These are phyloP conservation scores for Hypoxylon sp. DNA, from an alignment of 2,329 filamentous ascomycete genomes.

Conservation along the genomic window DNA sequence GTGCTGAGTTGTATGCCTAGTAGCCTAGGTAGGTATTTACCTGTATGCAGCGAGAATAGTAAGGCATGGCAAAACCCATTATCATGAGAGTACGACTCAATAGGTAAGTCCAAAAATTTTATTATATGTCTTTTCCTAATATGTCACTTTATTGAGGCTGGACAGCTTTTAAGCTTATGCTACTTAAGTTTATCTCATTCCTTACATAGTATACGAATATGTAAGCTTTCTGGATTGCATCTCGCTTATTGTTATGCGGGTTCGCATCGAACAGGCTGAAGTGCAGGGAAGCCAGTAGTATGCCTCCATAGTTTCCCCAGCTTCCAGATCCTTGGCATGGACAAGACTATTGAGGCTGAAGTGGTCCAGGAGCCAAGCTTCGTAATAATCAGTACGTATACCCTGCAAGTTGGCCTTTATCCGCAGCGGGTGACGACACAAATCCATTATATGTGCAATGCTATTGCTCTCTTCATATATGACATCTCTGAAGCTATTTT, in stretches of 20 bases:
- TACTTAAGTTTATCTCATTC: conserved; percentile 15
- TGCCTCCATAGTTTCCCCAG: conserved; percentile 36
- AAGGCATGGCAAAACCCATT: background rate
- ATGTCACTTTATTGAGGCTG: background rate
- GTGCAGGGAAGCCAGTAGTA: conserved; percentile 35
- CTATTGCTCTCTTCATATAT: conserved; percentile 1
- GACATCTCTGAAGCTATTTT: background rate
- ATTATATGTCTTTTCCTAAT: conserved; percentile 6
- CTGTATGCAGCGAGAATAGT: background rate
- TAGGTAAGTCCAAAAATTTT: background rate
- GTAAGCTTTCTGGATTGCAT: conserved; percentile 23
- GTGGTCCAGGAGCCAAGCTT: conserved; percentile 31
- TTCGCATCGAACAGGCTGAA: conserved; percentile 39
- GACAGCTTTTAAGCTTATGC: conserved; percentile 17
- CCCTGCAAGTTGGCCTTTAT: conserved; percentile 31
- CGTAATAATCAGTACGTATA: conserved; percentile 22
- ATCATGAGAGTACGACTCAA: background rate
- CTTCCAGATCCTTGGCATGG: conserved; percentile 42
- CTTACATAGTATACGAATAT: conserved; percentile 11
- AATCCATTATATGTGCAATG: conserved; percentile 7
- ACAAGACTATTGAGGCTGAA: conserved; percentile 44
- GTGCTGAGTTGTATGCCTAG: background rate
- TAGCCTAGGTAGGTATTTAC: too few species aligned
- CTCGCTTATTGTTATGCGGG: conserved; percentile 39
- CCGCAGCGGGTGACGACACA: conserved; percentile 29